Conservation (phyloP, 768 basidiomycete species). For the Suillus plorans region DNA sequence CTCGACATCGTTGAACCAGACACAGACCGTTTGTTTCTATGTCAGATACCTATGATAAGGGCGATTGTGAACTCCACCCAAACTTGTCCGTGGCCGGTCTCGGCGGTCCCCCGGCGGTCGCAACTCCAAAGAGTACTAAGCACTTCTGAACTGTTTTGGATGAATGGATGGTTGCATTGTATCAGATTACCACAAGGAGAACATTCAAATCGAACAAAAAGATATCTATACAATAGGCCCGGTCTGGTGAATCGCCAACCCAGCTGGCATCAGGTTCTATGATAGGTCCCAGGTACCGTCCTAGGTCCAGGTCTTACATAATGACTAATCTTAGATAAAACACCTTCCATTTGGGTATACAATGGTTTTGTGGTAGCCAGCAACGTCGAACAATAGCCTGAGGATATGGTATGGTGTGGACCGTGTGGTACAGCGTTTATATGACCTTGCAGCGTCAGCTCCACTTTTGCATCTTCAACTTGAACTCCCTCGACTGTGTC, state of each 20-base stretch:
- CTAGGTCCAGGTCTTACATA: neutral
- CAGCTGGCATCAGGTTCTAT: neutral
- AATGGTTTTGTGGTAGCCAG: neutral
- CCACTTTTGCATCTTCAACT: neutral
- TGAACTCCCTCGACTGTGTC: constrained; percentile 5
- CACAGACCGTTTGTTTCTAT: neutral
- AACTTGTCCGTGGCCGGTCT: neutral
- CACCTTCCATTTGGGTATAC: constrained; percentile 3
- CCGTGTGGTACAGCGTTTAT: too few relatives aligned
- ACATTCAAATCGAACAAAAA: neutral
- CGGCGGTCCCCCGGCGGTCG: neutral
- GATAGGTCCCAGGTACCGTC: neutral
- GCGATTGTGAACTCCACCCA: too few relatives aligned
- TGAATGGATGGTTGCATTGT: neutral
- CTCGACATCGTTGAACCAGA: constrained; percentile 36
- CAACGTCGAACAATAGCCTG: neutral
- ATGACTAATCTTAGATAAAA: neutral
- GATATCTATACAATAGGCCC: too few relatives aligned
- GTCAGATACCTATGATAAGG: neutral
- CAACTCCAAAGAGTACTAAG: neutral
- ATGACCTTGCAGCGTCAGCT: neutral
- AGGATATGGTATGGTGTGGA: neutral
- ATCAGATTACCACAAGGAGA: neutral
- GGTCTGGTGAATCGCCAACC: neutral
- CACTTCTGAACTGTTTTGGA: neutral